These are phyloP conservation scores for Basipetospora chlamydospora DNA, from an alignment of 2,329 filamentous ascomycete genomes.

Conservation along the genomic window DNA sequence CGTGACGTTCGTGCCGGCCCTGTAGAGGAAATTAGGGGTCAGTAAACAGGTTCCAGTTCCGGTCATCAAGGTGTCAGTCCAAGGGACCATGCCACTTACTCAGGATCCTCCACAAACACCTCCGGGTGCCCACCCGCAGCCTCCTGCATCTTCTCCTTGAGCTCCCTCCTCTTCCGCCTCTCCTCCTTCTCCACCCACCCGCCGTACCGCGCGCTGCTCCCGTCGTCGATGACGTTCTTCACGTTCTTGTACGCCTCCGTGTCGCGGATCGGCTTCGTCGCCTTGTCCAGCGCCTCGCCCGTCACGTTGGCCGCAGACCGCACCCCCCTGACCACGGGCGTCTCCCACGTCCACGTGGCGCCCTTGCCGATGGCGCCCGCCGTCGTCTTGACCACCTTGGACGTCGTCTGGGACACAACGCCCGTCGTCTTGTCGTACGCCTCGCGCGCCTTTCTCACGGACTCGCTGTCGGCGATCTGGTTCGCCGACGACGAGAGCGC, in stretches of 20 bases:
- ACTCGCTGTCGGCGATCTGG: constrained; percentile 86
- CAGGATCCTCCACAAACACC: constrained; percentile 65
- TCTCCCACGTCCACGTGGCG: constrained; percentile 96
- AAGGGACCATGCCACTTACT: constrained; percentile 50
- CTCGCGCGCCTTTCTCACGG: constrained; percentile 69
- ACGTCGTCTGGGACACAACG: constrained; percentile 64
- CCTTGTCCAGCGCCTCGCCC: constrained; percentile 78
- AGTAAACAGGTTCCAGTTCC: too few species aligned
- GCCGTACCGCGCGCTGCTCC: constrained; percentile 87
- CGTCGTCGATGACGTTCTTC: constrained; percentile 92
- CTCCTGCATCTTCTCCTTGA: constrained; percentile 56
- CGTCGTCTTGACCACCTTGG: constrained; percentile 70
- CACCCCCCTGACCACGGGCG: constrained; percentile 78
- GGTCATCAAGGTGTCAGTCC: too few species aligned
- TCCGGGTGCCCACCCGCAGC: constrained; percentile 40
- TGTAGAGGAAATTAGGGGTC: constrained; percentile 20
- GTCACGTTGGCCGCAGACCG: constrained; percentile 76
- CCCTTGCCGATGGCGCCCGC: constrained; percentile 79
- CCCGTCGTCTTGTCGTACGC: constrained; percentile 80
- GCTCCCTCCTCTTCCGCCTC: constrained; percentile 62
- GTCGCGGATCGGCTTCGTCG: constrained; percentile 84
- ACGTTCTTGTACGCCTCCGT: constrained; percentile 92
- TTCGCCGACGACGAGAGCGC: constrained; percentile 78
- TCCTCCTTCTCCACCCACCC: constrained; percentile 97
- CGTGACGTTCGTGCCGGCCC: constrained; percentile 86